Evolutionary conservation across 352 stramenopile species (phyloP).

Genomic region (Hyaloperonospora arabidopsidis): DNA sequence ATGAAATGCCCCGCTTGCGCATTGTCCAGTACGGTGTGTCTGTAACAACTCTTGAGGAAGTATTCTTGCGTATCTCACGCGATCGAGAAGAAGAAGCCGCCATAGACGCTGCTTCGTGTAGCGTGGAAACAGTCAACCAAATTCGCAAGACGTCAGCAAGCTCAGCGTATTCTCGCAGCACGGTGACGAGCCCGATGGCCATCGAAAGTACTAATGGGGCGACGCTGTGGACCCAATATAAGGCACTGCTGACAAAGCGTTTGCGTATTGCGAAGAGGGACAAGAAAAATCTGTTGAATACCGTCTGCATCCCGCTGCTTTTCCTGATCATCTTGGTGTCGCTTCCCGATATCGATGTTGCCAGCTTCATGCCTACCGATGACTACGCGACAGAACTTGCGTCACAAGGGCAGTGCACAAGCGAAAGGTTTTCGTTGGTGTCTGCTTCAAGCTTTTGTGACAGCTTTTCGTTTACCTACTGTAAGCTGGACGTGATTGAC

Average conservation of each 20-base stretch:
- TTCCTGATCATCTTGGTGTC: conserved; percentile 45
- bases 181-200: conserved; percentile 14
- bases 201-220: conserved; percentile 17
- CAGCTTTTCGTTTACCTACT: conserved; percentile 33
- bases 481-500: conserved; percentile 35
- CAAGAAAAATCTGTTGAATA: conserved; percentile 52
- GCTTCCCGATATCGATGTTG: conserved; percentile 50
- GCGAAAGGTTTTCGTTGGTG: conserved; percentile 19
- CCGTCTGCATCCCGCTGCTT: conserved; percentile 50
- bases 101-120: conserved; percentile 10
- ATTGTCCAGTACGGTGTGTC: conserved; percentile 92
- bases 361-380: conserved; percentile 35
- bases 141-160: conserved; percentile 33
- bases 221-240: conserved; percentile 40
- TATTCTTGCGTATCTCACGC: conserved; percentile 87
- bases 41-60: conserved; percentile 98
- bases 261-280: conserved; percentile 56
- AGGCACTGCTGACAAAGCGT: conserved; percentile 46
- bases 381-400: conserved; percentile 24
- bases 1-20: conserved; percentile 30
- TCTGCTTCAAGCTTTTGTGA: conserved; percentile 22
- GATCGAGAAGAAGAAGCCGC: conserved; percentile 35
- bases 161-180: conserved; percentile 29
- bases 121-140: conserved; percentile 24
- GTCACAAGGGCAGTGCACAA: conserved; percentile 27